Percentiles rank a stretch among this genome's conserved stretches.
Evolutionary conservation across 345 rosid species (phyloP).

Genomic region (Erodium maritimum): DNA sequence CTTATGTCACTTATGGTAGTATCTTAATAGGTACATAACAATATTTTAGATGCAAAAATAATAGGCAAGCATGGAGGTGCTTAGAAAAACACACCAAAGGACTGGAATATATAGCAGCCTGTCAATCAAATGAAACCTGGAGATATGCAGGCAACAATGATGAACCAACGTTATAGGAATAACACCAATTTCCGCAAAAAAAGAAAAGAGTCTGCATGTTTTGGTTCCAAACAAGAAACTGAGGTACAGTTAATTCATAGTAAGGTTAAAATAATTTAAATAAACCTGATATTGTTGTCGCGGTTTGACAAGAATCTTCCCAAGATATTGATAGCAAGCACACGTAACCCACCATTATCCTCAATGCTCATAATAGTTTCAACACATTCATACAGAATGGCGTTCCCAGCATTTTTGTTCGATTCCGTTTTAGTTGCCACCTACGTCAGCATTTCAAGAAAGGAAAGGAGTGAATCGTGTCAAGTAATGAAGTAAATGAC

Average conservation of each 20-base stretch:
- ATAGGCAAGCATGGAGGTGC: too few species aligned
- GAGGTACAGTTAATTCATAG: too few species aligned
- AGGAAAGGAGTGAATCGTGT: not conserved
- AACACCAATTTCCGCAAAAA: too few species aligned
- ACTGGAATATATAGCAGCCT: too few species aligned
- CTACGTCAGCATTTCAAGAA: constrained; percentile 17
- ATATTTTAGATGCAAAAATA: too few species aligned
- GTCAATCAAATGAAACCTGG: too few species aligned
- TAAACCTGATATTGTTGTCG: constrained; percentile 95
- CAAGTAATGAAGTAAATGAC: not conserved
- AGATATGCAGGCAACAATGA: too few species aligned
- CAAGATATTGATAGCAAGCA: constrained; percentile 94
- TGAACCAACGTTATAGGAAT: too few species aligned
- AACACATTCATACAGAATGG: constrained; percentile 93
- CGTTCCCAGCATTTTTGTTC: constrained; percentile 97
- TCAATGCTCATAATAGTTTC: constrained; percentile 97
- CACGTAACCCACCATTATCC: constrained; percentile 91
- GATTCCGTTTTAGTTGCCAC: constrained; percentile 99
- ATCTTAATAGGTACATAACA: too few species aligned
- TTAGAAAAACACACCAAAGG: too few species aligned
- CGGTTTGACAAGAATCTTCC: constrained; percentile 98
- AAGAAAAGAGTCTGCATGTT: too few species aligned
- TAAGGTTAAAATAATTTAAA: not conserved
- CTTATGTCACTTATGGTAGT: not conserved
- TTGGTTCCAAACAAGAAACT: not conserved